phyloP scores from a whole-genome alignment of 768 basidiomycete species.

The Panus rudis region DNA sequence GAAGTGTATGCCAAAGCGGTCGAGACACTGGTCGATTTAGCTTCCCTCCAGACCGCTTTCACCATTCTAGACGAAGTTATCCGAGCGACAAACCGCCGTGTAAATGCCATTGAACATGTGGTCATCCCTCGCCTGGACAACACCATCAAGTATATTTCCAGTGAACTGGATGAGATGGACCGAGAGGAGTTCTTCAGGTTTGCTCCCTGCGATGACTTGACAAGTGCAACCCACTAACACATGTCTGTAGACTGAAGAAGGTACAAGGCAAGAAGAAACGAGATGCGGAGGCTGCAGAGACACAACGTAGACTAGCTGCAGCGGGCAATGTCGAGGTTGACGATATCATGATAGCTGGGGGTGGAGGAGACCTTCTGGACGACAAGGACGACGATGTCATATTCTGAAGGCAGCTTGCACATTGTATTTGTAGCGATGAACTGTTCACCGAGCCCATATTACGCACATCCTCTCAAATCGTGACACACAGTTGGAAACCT shows the following conservation, averaged over 20 bases:
- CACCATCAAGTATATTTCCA: conserved; percentile 96
- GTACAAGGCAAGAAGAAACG: conserved; percentile 97
- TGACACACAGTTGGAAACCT: no score
- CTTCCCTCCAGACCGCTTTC: conserved; percentile 95
- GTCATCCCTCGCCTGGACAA: conserved; percentile 94
- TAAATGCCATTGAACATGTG: conserved; percentile 97
- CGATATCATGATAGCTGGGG: conserved; percentile 24
- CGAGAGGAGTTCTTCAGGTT: conserved; percentile 90
- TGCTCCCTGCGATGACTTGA: background rate
- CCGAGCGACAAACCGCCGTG: conserved; percentile 96
- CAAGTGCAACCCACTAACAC: background rate
- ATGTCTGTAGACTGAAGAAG: conserved; percentile 71
- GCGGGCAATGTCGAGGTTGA: conserved; percentile 12
- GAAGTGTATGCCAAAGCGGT: conserved; percentile 98
- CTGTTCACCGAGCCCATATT: no score
- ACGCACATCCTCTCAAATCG: no score
- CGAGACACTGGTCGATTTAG: conserved; percentile 94
- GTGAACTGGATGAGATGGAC: conserved; percentile 98
- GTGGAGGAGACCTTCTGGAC: conserved; percentile 60
- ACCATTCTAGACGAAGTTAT: conserved; percentile 99
- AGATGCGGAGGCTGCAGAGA: conserved; percentile 39
- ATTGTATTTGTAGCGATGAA: no score
- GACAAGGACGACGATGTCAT: conserved; percentile 92
- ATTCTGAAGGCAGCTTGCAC: conserved; percentile 50
- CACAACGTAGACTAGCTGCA: conserved; percentile 11